Percentiles rank a stretch among this genome's conserved stretches.
Evolutionary conservation across 169 alveolate species (phyloP).

Genomic region (Cryptosporidium meleagridis): DNA sequence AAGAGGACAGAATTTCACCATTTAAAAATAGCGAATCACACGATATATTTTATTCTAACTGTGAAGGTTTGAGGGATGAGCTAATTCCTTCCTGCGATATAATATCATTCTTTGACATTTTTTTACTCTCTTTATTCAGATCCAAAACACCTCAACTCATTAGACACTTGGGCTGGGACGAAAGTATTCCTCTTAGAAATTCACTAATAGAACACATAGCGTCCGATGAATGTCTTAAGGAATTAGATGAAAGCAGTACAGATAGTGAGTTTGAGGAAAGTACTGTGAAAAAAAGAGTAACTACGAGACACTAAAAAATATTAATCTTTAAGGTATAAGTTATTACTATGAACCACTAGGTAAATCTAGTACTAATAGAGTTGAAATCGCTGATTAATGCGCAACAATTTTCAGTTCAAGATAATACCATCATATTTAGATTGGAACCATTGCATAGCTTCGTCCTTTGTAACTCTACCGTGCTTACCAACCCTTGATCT

Average conservation of each 20-base stretch:
- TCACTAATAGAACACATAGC: conserved; percentile 47
- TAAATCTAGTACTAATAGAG: not conserved
- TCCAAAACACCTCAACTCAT: conserved; percentile 12
- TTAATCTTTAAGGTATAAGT: conserved; percentile 32
- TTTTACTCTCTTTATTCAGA: conserved; percentile 27
- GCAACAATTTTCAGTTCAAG: conserved; percentile 79
- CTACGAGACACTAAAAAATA: conserved; percentile 3
- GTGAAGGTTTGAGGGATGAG: conserved; percentile 25
- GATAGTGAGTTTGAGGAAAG: conserved; percentile 32
- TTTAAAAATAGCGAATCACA: conserved; percentile 9
- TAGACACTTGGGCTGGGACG: not conserved
- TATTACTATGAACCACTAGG: conserved; percentile 16
- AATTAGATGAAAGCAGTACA: not conserved
- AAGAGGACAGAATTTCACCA: too few species aligned
- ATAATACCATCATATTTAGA: conserved; percentile 97
- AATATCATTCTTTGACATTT: conserved; percentile 37
- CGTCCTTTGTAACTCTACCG: conserved; percentile 97
- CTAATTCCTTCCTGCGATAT: conserved; percentile 44
- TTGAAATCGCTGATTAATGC: not conserved
- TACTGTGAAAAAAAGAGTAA: not conserved
- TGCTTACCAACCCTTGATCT: conserved; percentile 91
- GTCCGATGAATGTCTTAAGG: conserved; percentile 10
- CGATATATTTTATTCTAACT: not conserved
- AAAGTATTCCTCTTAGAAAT: conserved; percentile 31
- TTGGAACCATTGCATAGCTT: conserved; percentile 97